A percentile compares a stretch with the other conserved stretches of the same genome.
Evolutionary conservation across 257 asterid genomes (phyloP).

Genomic region (Apocynum venetum): DNA sequence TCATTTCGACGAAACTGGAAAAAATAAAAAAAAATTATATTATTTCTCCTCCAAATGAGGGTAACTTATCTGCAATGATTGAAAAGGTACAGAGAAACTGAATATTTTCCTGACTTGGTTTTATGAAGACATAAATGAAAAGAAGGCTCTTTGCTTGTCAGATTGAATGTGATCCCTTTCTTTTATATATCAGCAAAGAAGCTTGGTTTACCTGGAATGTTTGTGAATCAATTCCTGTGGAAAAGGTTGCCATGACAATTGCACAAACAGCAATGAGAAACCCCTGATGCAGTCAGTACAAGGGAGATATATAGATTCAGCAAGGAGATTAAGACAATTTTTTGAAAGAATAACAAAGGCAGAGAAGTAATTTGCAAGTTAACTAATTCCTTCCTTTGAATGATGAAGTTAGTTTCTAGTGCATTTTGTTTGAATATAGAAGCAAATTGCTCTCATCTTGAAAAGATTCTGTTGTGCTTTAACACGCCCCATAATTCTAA

Average conservation of each 20-base stretch:
- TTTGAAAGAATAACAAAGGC: background rate
- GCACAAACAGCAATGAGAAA: slow-evolving; percentile 76
- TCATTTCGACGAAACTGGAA: slow-evolving; percentile 58
- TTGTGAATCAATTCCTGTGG: slow-evolving; percentile 91
- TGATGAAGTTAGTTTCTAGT: background rate
- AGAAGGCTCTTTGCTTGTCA: background rate
- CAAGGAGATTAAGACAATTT: background rate
- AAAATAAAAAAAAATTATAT: background rate
- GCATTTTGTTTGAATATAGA: background rate
- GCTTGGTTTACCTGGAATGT: slow-evolving; percentile 64
- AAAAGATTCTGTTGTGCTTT: background rate
- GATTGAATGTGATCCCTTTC: background rate
- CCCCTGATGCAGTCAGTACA: slow-evolving; percentile 39
- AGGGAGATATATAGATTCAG: background rate
- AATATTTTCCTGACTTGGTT: background rate
- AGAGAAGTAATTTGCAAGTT: no score
- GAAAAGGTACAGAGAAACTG: background rate
- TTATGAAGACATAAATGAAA: background rate
- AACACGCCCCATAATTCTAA: no score
- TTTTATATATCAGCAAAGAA: background rate
- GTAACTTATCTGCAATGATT: background rate
- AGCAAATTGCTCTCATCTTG: background rate
- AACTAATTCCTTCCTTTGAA: no score
- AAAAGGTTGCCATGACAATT: slow-evolving; percentile 83
- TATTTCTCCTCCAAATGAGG: background rate